Evolutionary conservation across 2,329 filamentous ascomycete genomes (phyloP), one percentile per base, ranked within the genome.

Genomic region (Cytospora leucostoma): DNA sequence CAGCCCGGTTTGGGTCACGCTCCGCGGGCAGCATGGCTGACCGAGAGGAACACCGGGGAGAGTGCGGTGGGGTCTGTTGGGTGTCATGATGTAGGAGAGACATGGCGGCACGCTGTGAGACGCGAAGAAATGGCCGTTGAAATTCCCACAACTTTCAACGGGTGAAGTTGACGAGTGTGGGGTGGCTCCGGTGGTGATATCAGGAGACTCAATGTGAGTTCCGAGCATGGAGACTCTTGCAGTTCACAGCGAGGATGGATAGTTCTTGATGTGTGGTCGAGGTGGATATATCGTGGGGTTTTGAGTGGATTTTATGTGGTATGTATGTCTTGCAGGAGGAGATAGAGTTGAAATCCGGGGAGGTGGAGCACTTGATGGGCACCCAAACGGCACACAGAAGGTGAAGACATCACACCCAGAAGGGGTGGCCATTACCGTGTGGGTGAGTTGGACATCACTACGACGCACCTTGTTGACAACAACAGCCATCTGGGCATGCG

Each of bases 1-100:
- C 69, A 13, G 70, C 69, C 35, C 70, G 68, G 11, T 61, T 57
- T 6, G 59, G 49, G 19, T 58, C 62, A 12, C 34, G 33, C 13
- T 65, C 63, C 10, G 59, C 3, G 17, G 59, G n/a, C 51, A 64
- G 61, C n/a, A 47, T 47, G 44, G 15, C 17, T n/a, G 57, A 27
- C 12, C 50, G 49, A 27, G 57, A 53, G 15, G 57, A 53, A 13
- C 8, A 40, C 15, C 57, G 21, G 17, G 57, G 57, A 15, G 57
- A 59, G 1, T 59, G 11, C 6, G 57, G 57, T 40, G 57, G 57
- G 4, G 57, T 59, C 11, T 59, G 57, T 52, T 59, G 50, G 0
- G 57, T 34, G 49, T 17, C 27, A 27, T 27, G 32, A 2, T 47
- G 27, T 8, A 59, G 57, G 6, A 53, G 37, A 32, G 57, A 47